Conservation (phyloP, 83 land plant species). For the Thuja plicata region DNA sequence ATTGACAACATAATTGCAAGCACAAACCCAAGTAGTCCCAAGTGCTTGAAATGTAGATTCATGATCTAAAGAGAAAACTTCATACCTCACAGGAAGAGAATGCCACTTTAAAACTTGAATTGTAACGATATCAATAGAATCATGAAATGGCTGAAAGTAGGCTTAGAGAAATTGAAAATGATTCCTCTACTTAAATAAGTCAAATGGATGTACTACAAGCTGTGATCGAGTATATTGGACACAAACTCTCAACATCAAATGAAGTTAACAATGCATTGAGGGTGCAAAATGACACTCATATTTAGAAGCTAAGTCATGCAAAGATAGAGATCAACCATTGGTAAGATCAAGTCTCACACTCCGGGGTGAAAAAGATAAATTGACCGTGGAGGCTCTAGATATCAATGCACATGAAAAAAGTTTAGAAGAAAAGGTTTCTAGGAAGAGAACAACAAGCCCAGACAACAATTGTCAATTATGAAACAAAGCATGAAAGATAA, state of each 20-base stretch:
- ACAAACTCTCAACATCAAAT: not conserved
- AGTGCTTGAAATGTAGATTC: constrained; percentile 12
- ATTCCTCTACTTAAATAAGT: not conserved
- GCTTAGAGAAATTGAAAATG: not conserved
- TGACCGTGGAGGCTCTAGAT: no score
- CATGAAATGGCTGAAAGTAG: constrained; percentile 1
- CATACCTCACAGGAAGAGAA: constrained; percentile 12
- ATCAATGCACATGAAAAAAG: no score
- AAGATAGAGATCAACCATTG: constrained; percentile 7
- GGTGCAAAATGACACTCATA: constrained; percentile 2
- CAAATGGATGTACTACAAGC: not conserved
- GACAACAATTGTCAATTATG: no score
- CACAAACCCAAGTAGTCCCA: not conserved
- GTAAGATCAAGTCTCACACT: not conserved
- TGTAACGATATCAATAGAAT: not conserved
- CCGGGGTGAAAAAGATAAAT: not conserved
- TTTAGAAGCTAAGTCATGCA: not conserved
- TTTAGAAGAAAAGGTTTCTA: no score
- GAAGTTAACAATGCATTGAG: constrained; percentile 15
- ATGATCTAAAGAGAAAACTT: constrained; percentile 9
- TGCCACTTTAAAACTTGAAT: not conserved
- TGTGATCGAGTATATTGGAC: constrained; percentile 11
- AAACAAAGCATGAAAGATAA: no score
- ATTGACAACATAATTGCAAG: not conserved
- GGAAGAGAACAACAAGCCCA: no score